Base-by-base conservation (phyloP, 257 asterid genomes). In the Jasminum sambac region DNA sequence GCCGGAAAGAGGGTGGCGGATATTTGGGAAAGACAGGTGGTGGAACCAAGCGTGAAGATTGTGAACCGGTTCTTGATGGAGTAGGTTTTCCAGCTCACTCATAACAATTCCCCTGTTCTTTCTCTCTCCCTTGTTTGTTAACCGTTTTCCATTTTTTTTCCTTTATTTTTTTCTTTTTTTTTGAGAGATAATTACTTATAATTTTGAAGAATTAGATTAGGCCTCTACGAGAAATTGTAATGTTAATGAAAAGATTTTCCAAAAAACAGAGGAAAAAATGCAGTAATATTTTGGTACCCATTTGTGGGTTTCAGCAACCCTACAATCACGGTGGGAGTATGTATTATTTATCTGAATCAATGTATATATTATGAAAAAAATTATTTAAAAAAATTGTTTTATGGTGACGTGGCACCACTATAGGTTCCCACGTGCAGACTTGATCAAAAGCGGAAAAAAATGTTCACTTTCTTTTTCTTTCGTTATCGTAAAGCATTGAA, bases 1-100 rank as follows among this genome's bases (percentile, higher is more conserved):
- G 82, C 84, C 37, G 90, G 84, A 6, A 57, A 75, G 43, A 73
- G 76, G 76, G 66, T 60, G 80, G 78, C 84, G 59, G 90, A 76
- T 37, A 71, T 84, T 8, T 93, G 98, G 98, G 92, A 86, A 40
- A 82, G 74, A 72, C 70, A 79, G 73, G 96, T 93, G 66, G 24
- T 89, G 77, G 83, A 84, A 60, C 95, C 92, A 78, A 89, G 98
- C 85, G 88, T 78, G 83, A 85, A 87, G 89, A 86, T 93, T 80
- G 91, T 93, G 95, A 87, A 82, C 78, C 77, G 77, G 66, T 93
- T 93, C 84, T 82, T 91, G 90, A 78, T 82, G 88, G 96, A 83
- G 86, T 87, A 84, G 93, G 96, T 88, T 88, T 78, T 61, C 26
- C 34, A 39, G 73, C 77, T 66, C 75, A 10, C 62, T 17, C 75